phyloP scores from a whole-genome alignment of 2,329 filamentous ascomycete genomes.

The Colletotrichum sp. region DNA sequence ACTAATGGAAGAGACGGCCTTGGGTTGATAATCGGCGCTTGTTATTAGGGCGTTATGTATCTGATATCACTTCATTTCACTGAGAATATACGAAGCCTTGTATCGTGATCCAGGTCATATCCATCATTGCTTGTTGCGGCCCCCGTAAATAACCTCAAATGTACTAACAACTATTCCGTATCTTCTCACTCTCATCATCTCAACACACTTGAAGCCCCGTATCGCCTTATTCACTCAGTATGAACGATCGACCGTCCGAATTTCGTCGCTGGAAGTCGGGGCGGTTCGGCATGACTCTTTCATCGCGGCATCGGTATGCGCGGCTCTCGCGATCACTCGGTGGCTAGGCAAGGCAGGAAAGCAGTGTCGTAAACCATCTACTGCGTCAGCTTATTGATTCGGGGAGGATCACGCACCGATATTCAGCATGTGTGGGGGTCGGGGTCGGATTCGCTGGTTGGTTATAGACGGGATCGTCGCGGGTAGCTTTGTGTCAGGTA shows the following conservation, averaged over 20 bases:
- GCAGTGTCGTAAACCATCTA: neutral
- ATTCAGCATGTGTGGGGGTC: no score
- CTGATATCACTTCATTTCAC: neutral
- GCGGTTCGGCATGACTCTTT: neutral
- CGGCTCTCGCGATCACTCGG: neutral
- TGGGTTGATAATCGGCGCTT: neutral
- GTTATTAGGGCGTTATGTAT: neutral
- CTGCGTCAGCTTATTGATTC: neutral
- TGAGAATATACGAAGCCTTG: neutral
- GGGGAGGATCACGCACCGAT: neutral
- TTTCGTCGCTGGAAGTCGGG: neutral
- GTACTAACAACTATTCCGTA: neutral
- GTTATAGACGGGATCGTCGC: neutral
- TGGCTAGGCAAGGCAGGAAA: neutral
- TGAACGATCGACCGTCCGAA: neutral
- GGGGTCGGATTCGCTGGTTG: neutral
- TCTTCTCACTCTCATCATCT: neutral
- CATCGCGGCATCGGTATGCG: neutral
- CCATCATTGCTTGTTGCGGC: neutral
- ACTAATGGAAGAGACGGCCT: constrained; percentile 11
- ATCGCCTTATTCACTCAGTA: neutral
- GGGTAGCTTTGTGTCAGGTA: neutral
- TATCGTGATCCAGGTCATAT: neutral
- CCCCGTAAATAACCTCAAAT: neutral
- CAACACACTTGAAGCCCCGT: neutral